phyloP scores from a whole-genome alignment of 805 yeast genomes.

The Blastobotrys chiropterorum region DNA sequence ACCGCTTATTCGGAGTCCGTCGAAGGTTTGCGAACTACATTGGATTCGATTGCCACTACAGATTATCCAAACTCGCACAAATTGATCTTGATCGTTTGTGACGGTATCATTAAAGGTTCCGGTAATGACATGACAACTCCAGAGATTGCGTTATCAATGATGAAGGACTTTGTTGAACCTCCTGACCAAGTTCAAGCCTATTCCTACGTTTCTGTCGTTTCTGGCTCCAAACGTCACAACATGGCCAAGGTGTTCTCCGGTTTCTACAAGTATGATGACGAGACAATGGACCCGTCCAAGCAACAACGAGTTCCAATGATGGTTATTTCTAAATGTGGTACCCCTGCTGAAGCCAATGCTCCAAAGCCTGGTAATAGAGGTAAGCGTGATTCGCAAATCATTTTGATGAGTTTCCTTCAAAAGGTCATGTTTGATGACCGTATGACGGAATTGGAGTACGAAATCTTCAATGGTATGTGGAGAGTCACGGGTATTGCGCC shows the following conservation, averaged over 20 bases:
- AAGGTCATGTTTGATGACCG: constrained; percentile 85
- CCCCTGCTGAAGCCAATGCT: constrained; percentile 68
- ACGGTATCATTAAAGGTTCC: constrained; percentile 90
- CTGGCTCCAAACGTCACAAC: constrained; percentile 90
- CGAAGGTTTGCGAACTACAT: constrained; percentile 75
- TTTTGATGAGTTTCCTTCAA: constrained; percentile 85
- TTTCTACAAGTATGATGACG: constrained; percentile 77
- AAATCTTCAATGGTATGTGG: constrained; percentile 69
- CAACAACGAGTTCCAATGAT: constrained; percentile 79
- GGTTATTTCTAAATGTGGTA: constrained; percentile 78
- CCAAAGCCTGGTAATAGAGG: constrained; percentile 88
- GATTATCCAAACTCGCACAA: constrained; percentile 95
- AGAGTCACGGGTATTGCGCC: constrained; percentile 80
- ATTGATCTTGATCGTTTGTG: constrained; percentile 77
- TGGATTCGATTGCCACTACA: constrained; percentile 91
- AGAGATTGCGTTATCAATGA: constrained; percentile 80
- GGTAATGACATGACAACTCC: constrained; percentile 88
- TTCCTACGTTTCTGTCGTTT: constrained; percentile 93
- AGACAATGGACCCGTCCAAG: constrained; percentile 67
- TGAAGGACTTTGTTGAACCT: constrained; percentile 69
- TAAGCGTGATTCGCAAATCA: constrained; percentile 89
- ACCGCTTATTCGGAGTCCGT: constrained; percentile 95
- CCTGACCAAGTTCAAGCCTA: constrained; percentile 70
- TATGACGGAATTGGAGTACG: constrained; percentile 86
- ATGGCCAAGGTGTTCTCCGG: constrained; percentile 98